Evolutionary conservation across 140 eudicot species (phyloP), one percentile per base, ranked within the genome.

Genomic region (Erigeron philadelphicus): DNA sequence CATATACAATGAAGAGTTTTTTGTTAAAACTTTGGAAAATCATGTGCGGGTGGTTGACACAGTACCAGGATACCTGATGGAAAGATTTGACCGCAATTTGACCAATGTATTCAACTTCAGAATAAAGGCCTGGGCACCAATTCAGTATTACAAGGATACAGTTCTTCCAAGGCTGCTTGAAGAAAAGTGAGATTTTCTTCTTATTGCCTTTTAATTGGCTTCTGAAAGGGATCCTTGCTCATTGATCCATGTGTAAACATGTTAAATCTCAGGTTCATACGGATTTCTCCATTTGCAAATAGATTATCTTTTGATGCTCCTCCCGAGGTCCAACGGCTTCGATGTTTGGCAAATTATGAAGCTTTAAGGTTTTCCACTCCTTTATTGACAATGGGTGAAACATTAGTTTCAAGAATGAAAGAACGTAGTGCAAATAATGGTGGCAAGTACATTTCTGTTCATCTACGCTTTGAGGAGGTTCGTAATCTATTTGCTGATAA

Each of bases 401-500:
- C 87, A 12, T 78, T 92, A 50, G 96, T 88, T 63, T 72, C 88
- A 79, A 92, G 96, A 67, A 92, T 92, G 98, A 88, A 83, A 76
- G 83, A 79, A 62, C 82, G 79, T 19, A 92, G 98, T 76, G 74
- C 80, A 58, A 76, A 59, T 54, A 55, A 76, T 76, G 83, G 88
- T 59, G 96, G 96, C 31, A 88, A 86, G 58, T 92, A 92, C 75
- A 79, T 92, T 25, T 92, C 98, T 48, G 98, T 92, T 72, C 98
- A 92, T 80, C 88, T 92, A 73, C 95, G 98, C 31, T 92, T 86
- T 74, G 98, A 92, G 84, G 96, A 88, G 98, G 98, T 92, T 50
- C 38, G 86, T 80, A 35, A 40, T 64, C 57, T 44, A 44, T 71
- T 31, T 18, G 15, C 19, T 58, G 4, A 45, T 73, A 45, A 8